Base-by-base conservation (phyloP, 1,284 basidiomycete species). In the Trametes pubescens region DNA sequence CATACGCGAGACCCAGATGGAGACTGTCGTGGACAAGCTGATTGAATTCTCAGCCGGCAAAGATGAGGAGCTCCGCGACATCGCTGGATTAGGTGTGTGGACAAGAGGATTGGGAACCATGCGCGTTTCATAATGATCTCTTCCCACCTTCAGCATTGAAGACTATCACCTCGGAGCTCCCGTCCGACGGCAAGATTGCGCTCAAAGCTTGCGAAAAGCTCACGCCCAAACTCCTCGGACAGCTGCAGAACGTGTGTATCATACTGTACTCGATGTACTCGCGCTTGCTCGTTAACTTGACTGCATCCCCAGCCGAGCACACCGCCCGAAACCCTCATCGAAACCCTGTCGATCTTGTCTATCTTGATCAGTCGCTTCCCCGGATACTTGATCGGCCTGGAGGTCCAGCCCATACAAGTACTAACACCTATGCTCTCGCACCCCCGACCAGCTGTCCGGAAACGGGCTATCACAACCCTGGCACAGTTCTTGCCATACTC, bases 331-430 rank as follows among this genome's bases (percentile, higher is more conserved):
- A 92, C 90, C 35, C 84, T 91, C 67, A 86, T 98, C 57, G 96
- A 98, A 77, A 93, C 93, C 0, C 84, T 98, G 13, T 92, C 96
- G 46, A 96, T 97, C 62, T 83, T 99, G 21, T 91, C 94, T 10
- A 97, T 98, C 74, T 86, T 99, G 65, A 94, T 96, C 75, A 86
- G 86, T 65, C 91, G 96, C 47, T 97, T 97, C 82, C 91, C 92
- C 14, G 79, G 82, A 38, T 85, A 91, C 65, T 79, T 94, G n/a
- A 79, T 88, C 5, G 82, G 84, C 72, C 74, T 87, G 68, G 71
- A 80, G 66, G 80, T 87, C 63, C 78, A 87, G 18, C 91, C 94
- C 3, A 81, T 98, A 14, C 76, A 82, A 14, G 87, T 91, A 18
- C 86, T 98, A 51, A 86, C 90, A 0, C 90, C 91, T 40, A 84